phyloP scores from a whole-genome alignment of 495 filamentous ascomycete genomes.

The Lophium mytilinum region DNA sequence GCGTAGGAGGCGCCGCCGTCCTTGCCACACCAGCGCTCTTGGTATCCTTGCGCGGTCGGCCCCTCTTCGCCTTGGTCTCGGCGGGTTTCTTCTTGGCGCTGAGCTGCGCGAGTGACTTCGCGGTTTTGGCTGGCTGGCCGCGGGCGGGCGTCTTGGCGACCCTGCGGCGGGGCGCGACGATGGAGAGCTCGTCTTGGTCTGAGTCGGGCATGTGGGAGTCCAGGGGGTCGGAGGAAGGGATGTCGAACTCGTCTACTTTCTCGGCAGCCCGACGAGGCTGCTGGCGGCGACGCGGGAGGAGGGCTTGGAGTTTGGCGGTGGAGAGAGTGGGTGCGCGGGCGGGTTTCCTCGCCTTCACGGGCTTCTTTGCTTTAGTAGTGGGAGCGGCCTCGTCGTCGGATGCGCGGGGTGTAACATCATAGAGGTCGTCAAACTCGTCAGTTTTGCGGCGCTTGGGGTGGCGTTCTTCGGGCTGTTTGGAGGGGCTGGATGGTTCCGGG shows the following conservation, averaged over 20 bases:
- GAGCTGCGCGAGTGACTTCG: no score
- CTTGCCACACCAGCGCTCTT: constrained; percentile 5
- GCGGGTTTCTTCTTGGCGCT: not conserved
- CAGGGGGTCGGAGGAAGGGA: constrained; percentile 24
- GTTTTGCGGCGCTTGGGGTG: not conserved
- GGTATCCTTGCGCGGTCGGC: not conserved
- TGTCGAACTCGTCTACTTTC: constrained; percentile 27
- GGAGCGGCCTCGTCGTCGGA: no score
- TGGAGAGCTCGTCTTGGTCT: constrained; percentile 33
- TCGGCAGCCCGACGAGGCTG: constrained; percentile 5
- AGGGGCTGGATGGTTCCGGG: constrained; percentile 3
- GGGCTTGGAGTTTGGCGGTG: constrained; percentile 32
- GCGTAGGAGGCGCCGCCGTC: not conserved
- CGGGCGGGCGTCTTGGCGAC: not conserved
- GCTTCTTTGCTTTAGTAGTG: no score
- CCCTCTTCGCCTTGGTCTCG: not conserved
- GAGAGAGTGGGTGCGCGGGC: constrained; percentile 26
- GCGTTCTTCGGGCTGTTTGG: not conserved
- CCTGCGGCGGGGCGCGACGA: constrained; percentile 11
- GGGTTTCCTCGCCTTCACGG: constrained; percentile 1
- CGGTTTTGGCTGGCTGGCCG: no score
- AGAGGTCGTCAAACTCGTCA: no score
- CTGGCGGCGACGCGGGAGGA: constrained; percentile 28
- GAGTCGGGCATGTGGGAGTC: constrained; percentile 22
- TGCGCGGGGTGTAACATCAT: no score